Evolutionary conservation across 768 basidiomycete genomes (phyloP).

Genomic region (Agrocybe pediades): DNA sequence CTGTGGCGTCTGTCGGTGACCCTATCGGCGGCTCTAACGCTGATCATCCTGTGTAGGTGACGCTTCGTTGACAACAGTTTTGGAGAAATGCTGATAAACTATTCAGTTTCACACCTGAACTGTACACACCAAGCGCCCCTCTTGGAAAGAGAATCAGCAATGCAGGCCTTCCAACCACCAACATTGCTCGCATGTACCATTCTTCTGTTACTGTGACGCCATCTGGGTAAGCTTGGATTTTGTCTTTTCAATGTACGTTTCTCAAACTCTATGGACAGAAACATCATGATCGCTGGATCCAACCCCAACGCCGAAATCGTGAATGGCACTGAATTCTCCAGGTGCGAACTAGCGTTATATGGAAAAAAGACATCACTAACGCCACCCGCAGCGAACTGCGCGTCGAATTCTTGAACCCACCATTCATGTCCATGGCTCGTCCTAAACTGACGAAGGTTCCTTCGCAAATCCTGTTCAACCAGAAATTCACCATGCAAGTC

Average conservation of each 20-base stretch:
- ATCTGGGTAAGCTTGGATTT: slow-evolving; percentile 28
- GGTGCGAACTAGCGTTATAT: slow-evolving; percentile 9
- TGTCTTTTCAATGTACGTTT: not conserved
- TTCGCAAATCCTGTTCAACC: slow-evolving; percentile 31
- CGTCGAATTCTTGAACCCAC: slow-evolving; percentile 40
- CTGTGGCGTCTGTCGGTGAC: slow-evolving; percentile 28
- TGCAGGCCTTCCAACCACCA: slow-evolving; percentile 38
- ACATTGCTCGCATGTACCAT: slow-evolving; percentile 61
- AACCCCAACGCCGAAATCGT: slow-evolving; percentile 40
- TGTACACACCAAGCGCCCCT: slow-evolving; percentile 46
- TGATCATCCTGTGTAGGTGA: slow-evolving; percentile 23
- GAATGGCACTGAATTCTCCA: slow-evolving; percentile 25
- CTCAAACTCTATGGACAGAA: slow-evolving; percentile 9
- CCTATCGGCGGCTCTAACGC: slow-evolving; percentile 25
- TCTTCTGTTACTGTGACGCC: slow-evolving; percentile 57
- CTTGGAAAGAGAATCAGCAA: slow-evolving; percentile 46
- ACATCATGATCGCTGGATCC: slow-evolving; percentile 40
- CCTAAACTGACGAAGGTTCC: slow-evolving; percentile 34
- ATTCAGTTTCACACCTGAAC: slow-evolving; percentile 34
- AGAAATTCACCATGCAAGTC: slow-evolving; percentile 30
- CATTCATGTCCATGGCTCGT: slow-evolving; percentile 38
- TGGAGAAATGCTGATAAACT: not conserved
- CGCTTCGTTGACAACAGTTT: not conserved
- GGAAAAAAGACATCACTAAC: not conserved
- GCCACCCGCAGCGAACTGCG: slow-evolving; percentile 34